These are phyloP conservation scores for Colletotrichum destructivum DNA, from an alignment of 2,329 filamentous ascomycete species.

Conservation along the genomic window DNA sequence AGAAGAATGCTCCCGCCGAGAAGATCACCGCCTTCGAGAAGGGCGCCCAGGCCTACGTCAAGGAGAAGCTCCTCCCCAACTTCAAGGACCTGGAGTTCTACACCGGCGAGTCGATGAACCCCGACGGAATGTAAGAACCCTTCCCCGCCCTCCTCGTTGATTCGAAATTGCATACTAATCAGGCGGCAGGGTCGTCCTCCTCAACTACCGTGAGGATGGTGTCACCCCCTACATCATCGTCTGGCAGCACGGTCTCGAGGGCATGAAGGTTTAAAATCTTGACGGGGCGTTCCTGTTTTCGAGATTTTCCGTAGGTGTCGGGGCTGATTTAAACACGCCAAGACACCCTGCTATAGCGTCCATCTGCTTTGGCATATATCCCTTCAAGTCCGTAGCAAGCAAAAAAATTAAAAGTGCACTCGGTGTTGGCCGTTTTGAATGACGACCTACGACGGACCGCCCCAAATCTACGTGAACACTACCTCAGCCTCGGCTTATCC, in stretches of 20 bases:
- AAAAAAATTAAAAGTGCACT: constrained; percentile 39
- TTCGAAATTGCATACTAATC: background rate
- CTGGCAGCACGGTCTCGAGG: constrained; percentile 94
- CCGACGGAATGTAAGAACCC: constrained; percentile 87
- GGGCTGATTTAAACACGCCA: constrained; percentile 22
- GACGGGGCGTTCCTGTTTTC: constrained; percentile 29
- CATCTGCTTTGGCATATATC: constrained; percentile 44
- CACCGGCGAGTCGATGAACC: constrained; percentile 92
- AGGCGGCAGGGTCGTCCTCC: constrained; percentile 80
- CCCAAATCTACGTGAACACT: background rate
- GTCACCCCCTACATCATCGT: constrained; percentile 88
- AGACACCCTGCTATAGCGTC: constrained; percentile 39
- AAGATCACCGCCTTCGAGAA: constrained; percentile 85
- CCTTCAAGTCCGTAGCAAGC: constrained; percentile 43
- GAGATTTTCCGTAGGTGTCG: constrained; percentile 35
- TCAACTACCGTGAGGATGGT: constrained; percentile 98
- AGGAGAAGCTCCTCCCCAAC: constrained; percentile 84
- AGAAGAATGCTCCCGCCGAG: constrained; percentile 72
- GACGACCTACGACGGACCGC: background rate
- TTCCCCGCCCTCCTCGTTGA: constrained; percentile 14
- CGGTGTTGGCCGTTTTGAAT: constrained; percentile 35
- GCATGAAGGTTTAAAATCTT: constrained; percentile 87
- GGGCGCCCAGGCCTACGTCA: constrained; percentile 81
- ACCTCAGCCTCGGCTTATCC: background rate
- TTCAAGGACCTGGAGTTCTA: constrained; percentile 98